A percentile compares a stretch with the other conserved stretches of the same genome.
Evolutionary conservation across 805 yeast species (phyloP).

Genomic region (Pichia pseudocactophila): DNA sequence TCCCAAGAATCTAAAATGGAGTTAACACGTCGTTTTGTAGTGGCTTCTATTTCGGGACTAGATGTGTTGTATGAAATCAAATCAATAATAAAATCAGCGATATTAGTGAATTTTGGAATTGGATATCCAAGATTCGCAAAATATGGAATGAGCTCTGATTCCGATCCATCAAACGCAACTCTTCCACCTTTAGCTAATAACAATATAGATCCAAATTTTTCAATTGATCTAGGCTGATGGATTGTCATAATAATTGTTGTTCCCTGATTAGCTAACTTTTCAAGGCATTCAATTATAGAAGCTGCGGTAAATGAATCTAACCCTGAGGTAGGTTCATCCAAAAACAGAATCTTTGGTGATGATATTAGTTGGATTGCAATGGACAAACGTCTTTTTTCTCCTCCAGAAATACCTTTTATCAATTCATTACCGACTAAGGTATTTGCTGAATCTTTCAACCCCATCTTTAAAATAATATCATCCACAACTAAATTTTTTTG

Average conservation of each 20-base stretch:
- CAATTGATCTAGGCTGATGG: conserved; percentile 73
- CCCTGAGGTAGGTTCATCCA: conserved; percentile 90
- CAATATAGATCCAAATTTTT: conserved; percentile 60
- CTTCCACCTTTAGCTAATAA: conserved; percentile 65
- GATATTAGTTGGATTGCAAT: conserved; percentile 72
- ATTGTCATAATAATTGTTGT: conserved; percentile 68
- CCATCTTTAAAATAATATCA: conserved; percentile 54
- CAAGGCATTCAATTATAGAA: conserved; percentile 53
- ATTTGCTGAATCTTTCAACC: conserved; percentile 68
- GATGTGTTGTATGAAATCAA: conserved; percentile 51
- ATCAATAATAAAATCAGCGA: conserved; percentile 71
- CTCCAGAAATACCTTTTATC: conserved; percentile 62
- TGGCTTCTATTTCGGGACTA: conserved; percentile 31
- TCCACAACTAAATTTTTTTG: conserved; percentile 43
- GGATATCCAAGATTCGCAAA: conserved; percentile 41
- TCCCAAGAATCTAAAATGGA: conserved; percentile 33
- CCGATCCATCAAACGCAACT: conserved; percentile 59
- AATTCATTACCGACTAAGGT: conserved; percentile 56
- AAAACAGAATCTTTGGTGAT: conserved; percentile 58
- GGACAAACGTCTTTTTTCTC: conserved; percentile 76
- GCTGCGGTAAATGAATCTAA: conserved; percentile 73
- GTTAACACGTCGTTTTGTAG: conserved; percentile 34
- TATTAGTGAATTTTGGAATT: conserved; percentile 53
- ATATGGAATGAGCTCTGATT: conserved; percentile 37
- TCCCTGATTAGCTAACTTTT: conserved; percentile 46